Evolutionary conservation across 2,329 filamentous ascomycete species (phyloP).

Genomic region (Aspergillus sp.): DNA sequence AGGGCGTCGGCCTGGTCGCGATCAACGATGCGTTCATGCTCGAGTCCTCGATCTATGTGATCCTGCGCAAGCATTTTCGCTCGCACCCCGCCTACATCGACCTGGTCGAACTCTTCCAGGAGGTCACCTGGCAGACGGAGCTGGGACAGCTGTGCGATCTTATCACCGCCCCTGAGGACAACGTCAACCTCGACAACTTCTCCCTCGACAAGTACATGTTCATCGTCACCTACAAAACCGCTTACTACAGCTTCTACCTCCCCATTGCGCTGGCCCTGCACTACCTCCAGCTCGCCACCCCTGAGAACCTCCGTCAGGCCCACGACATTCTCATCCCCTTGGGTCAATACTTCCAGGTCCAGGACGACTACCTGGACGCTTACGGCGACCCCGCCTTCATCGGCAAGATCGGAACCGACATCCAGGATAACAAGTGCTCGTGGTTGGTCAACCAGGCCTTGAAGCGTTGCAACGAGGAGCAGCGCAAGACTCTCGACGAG

Average conservation of each 20-base stretch:
- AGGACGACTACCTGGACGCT: constrained; percentile 98
- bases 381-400: constrained; percentile 90
- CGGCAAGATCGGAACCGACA: constrained; percentile 98
- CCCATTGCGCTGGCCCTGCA: constrained; percentile 88
- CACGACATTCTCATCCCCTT: constrained; percentile 93
- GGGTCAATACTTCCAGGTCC: constrained; percentile 98
- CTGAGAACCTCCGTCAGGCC: constrained; percentile 83
- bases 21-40: constrained; percentile 99
- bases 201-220: constrained; percentile 88
- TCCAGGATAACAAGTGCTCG: constrained; percentile 99
- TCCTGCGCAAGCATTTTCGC: constrained; percentile 93
- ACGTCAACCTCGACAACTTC: constrained; percentile 92
- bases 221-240: constrained; percentile 99
- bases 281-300: constrained; percentile 80
- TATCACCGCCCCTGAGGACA: constrained; percentile 91
- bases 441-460: constrained; percentile 97
- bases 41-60: constrained; percentile 82
- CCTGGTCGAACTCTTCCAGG: constrained; percentile 93
- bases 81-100: constrained; percentile 84
- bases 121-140: constrained; percentile 90
- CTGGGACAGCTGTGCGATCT: constrained; percentile 92
- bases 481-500: constrained; percentile 81
- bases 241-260: constrained; percentile 98
- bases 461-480: constrained; percentile 73
- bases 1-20: constrained; percentile 88